Percentiles rank a stretch among this genome's conserved stretches.
phyloP scores from a whole-genome alignment of 2,329 filamentous ascomycete species.

The Periglandula ipomoeae region DNA sequence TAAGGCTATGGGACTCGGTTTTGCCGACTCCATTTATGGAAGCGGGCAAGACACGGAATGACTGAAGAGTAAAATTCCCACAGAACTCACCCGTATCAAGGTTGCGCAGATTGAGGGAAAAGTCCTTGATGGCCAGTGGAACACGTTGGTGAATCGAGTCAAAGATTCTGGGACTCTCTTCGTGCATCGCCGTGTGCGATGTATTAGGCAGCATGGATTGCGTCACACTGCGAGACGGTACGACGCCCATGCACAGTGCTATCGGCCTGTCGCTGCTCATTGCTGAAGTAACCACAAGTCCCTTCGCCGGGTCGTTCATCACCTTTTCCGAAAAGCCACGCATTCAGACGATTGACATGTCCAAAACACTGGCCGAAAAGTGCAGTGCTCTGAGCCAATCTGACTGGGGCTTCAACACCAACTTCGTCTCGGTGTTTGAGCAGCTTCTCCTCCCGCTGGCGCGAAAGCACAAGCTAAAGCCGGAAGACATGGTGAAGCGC shows the following conservation, averaged over 20 bases:
- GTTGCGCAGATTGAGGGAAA: constrained; percentile 23
- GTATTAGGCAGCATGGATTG: constrained; percentile 43
- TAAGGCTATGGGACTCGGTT: too few species aligned
- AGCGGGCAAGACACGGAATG: too few species aligned
- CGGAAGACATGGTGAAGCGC: constrained; percentile 51
- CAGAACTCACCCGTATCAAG: constrained; percentile 19
- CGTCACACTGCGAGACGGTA: constrained; percentile 33
- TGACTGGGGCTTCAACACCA: too few species aligned
- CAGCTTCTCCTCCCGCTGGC: constrained; percentile 46
- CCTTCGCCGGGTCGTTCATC: constrained; percentile 46
- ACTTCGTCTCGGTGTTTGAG: constrained; percentile 45
- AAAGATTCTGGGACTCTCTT: constrained; percentile 45
- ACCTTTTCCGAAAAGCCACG: constrained; percentile 37
- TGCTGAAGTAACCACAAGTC: constrained; percentile 40
- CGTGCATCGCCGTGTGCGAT: constrained; percentile 48
- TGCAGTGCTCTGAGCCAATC: constrained; percentile 22
- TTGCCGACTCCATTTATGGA: too few species aligned
- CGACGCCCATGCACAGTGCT: constrained; percentile 40
- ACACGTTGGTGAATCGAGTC: constrained; percentile 46
- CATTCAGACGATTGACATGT: constrained; percentile 32
- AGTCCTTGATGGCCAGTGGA: constrained; percentile 44
- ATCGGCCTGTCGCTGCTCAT: constrained; percentile 48
- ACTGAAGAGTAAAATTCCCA: not conserved
- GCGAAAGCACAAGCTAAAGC: constrained; percentile 35
- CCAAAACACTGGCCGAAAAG: constrained; percentile 32